phyloP scores from a whole-genome alignment of 1,284 basidiomycete genomes.

The Phylloboletellus chloephorus region DNA sequence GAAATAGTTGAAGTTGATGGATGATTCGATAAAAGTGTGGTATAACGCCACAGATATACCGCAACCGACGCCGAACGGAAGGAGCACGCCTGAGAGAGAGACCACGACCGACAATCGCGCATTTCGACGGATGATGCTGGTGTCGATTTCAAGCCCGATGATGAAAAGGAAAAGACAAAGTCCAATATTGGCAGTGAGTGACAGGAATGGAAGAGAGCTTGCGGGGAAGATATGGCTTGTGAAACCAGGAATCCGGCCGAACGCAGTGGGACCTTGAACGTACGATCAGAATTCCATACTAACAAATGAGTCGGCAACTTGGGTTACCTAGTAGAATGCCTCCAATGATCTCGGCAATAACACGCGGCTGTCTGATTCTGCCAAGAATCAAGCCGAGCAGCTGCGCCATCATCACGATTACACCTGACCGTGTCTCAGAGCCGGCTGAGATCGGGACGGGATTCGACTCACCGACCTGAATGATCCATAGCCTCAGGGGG shows the following conservation, averaged over 20 bases:
- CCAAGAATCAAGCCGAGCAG: slow-evolving; percentile 65
- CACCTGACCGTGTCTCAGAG: slow-evolving; percentile 15
- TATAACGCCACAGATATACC: slow-evolving; percentile 81
- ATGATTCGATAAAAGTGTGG: slow-evolving; percentile 65
- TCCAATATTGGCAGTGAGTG: slow-evolving; percentile 89
- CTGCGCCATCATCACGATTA: slow-evolving; percentile 71
- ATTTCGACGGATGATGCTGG: slow-evolving; percentile 55
- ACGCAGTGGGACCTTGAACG: slow-evolving; percentile 63
- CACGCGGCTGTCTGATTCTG: slow-evolving; percentile 80
- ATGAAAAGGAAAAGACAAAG: slow-evolving; percentile 90
- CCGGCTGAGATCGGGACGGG: not conserved
- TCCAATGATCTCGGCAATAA: slow-evolving; percentile 83
- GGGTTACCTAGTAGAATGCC: slow-evolving; percentile 76
- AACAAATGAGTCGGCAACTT: no score
- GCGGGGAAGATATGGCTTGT: slow-evolving; percentile 77
- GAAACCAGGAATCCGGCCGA: slow-evolving; percentile 75
- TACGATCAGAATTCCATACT: not conserved
- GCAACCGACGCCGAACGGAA: slow-evolving; percentile 85
- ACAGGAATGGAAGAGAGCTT: slow-evolving; percentile 70
- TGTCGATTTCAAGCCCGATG: slow-evolving; percentile 88
- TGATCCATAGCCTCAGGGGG: slow-evolving; percentile 85
- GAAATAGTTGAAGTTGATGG: slow-evolving; percentile 76
- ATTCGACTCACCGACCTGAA: slow-evolving; percentile 67
- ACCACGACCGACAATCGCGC: slow-evolving; percentile 42
- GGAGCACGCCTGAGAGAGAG: slow-evolving; percentile 61